Percentiles rank a stretch among this genome's conserved stretches.
Conservation (phyloP, 208 protist genomes). For the Vickermania spadyakhi region DNA sequence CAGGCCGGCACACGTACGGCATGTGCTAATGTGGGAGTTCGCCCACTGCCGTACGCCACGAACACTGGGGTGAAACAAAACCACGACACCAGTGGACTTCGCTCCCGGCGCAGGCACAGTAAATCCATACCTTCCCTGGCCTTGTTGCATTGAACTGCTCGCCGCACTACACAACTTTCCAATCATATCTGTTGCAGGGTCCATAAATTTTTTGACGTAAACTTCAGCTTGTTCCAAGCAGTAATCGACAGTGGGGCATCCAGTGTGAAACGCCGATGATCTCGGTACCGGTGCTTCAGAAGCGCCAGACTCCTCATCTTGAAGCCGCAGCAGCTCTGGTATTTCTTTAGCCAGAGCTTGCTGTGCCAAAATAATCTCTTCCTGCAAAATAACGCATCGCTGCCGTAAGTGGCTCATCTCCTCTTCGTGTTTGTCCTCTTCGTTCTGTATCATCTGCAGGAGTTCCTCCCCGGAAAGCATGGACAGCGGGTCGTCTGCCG, state of each 20-base stretch:
- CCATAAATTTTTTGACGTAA: background rate
- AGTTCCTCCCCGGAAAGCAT: conserved; percentile 11
- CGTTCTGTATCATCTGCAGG: conserved; percentile 15
- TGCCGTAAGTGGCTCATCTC: conserved; percentile 21
- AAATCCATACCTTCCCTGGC: background rate
- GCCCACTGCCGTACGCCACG: background rate
- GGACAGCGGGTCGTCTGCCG: too few species aligned
- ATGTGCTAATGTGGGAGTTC: background rate
- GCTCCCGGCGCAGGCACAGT: background rate
- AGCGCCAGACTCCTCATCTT: background rate
- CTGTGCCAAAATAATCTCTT: background rate
- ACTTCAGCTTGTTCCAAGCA: background rate
- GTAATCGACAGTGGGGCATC: background rate
- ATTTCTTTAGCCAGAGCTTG: background rate
- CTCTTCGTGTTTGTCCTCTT: conserved; percentile 18
- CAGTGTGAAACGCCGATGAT: background rate
- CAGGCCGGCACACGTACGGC: background rate
- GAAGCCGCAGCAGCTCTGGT: background rate
- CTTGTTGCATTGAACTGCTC: background rate
- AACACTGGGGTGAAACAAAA: background rate
- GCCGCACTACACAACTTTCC: background rate
- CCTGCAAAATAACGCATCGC: conserved; percentile 15
- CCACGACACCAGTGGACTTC: background rate
- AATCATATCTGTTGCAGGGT: background rate
- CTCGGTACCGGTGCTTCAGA: background rate